phyloP scores from a whole-genome alignment of 1,284 basidiomycete genomes.

The Ceratobasidium sp. region DNA sequence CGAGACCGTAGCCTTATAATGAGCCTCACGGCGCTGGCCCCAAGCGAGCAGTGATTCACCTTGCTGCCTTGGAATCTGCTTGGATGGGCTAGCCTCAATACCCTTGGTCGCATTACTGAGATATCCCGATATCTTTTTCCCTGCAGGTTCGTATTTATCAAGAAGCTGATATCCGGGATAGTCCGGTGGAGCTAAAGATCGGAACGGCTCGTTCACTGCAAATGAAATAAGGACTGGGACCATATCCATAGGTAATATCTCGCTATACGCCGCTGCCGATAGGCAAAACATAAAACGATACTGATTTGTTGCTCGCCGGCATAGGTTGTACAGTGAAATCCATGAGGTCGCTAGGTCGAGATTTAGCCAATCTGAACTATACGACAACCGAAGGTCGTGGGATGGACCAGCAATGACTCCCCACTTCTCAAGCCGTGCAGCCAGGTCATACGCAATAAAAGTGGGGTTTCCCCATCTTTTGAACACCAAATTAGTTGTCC shows the following conservation, averaged over 20 bases:
- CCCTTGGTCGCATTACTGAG: background rate
- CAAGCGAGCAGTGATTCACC: background rate
- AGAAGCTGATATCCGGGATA: background rate
- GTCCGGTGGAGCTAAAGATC: background rate
- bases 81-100: background rate
- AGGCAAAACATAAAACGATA: background rate
- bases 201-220: conserved; percentile 2
- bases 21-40: background rate
- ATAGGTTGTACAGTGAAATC: background rate
- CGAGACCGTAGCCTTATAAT: background rate
- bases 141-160: background rate
- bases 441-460: background rate
- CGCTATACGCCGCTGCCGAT: background rate
- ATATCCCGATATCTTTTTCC: background rate
- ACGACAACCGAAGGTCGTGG: background rate
- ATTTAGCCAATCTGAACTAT: background rate
- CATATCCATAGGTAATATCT: background rate
- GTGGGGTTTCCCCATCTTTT: background rate
- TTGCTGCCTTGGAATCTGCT: background rate
- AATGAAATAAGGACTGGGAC: conserved; percentile 21
- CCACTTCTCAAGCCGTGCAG: background rate
- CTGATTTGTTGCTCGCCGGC: background rate
- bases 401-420: background rate
- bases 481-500: background rate
- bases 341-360: background rate